Base-by-base conservation (phyloP, 257 asterid genomes). In the Schizonepeta tenuifolia region DNA sequence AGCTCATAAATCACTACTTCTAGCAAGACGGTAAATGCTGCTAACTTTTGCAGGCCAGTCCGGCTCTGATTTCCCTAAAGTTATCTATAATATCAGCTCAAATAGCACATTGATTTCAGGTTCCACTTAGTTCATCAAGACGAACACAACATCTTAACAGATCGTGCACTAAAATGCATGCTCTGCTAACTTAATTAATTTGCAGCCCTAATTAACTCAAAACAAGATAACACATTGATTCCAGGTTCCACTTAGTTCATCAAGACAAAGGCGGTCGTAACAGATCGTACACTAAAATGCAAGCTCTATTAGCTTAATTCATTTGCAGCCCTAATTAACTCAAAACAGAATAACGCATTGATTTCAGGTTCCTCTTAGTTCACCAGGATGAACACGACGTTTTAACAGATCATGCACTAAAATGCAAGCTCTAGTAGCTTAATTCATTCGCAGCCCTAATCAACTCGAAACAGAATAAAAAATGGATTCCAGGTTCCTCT, bases 131-230 rank as follows among this genome's bases (percentile, higher is more conserved):
- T 67, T 59, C 62, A 72, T 70, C 59, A 65, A 75, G 61, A 49
- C 35, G 36, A 62, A 61, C 54, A 24, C 26, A 24, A 55, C 53
- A 12, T 17, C 4, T 17, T 38, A 49, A 58, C 70, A 71, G 61
- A 56, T 69, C 69, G 28, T 22, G 67, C 28, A 5, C 31, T 35
- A 41, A 28, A 67, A 35, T 21, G 6, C 50, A 20, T 70, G 21
- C 46, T 55, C 71, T 40, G 38, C 66, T 46, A 58, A 49, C 22
- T 28, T 28, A 61, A 50, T 53, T 24, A 55, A 40, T 9, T 44
- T 20, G 61, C 58, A 73, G 79, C 77, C 81, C 73, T 72, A 73
- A 61, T 15, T 12, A 66, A 38, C 69, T 66, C 41, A 63, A 64
- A 61, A 41, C 56, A 51, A 14, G 33, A 67, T 14, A 43, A 55